Conservation (phyloP, 495 filamentous ascomycete genomes). For the Friedmanniomyces simplex region DNA sequence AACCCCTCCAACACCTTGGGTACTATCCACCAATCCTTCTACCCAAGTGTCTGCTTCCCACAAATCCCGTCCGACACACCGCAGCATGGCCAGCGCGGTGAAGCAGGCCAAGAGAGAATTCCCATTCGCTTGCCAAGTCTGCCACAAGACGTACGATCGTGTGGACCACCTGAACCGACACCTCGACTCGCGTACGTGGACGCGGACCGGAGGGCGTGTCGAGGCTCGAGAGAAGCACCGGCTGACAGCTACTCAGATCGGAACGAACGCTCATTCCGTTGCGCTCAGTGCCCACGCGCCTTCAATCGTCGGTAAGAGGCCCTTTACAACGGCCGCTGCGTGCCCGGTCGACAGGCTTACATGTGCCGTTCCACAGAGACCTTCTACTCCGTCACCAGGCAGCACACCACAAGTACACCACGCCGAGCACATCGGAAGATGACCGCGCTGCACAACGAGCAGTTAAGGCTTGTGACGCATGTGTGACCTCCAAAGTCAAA, state of each 20-base stretch:
- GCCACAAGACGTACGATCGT: constrained; percentile 14
- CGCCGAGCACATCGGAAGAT: background rate
- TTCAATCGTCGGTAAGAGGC: constrained; percentile 7
- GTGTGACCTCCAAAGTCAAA: constrained; percentile 18
- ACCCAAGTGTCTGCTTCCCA: background rate
- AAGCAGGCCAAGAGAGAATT: background rate
- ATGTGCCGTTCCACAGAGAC: background rate
- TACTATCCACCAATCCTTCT: background rate
- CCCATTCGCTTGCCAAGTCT: constrained; percentile 10
- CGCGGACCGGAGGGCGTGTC: background rate
- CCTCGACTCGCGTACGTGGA: constrained; percentile 6
- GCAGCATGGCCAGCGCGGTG: background rate
- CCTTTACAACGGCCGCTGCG: too few relatives aligned
- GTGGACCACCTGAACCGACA: constrained; percentile 23
- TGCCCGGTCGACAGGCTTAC: background rate
- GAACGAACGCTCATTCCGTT: background rate
- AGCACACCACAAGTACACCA: background rate
- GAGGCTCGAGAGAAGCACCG: background rate
- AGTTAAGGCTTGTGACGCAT: constrained; percentile 22
- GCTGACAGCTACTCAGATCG: constrained; percentile 1
- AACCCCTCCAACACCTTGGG: background rate
- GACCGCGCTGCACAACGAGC: background rate
- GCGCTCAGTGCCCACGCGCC: background rate
- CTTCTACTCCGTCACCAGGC: background rate
- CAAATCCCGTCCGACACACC: background rate